Base-by-base conservation (phyloP, 2,329 filamentous ascomycete genomes). In the Fusarium nurragi region DNA sequence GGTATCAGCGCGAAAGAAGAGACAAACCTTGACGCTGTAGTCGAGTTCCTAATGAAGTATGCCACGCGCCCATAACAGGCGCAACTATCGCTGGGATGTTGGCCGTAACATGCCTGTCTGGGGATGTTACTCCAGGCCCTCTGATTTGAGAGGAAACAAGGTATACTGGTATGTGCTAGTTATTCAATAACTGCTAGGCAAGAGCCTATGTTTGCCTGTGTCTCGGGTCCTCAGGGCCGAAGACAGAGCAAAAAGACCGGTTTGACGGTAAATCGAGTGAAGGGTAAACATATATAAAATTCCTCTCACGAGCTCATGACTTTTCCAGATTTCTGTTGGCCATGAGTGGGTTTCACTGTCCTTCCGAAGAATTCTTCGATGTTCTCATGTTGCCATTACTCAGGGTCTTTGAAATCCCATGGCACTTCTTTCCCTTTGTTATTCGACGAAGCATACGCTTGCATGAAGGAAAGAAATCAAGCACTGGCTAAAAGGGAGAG, bases 1-100 rank as follows among this genome's bases (percentile, higher is more conserved):
- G 94, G 94, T 63, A 97, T 99, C 80, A 97, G 94, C 77, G 95
- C 94, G 61, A 98, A 98, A 79, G 94, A 98, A 77, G 95, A 99
- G 81, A 99, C 94, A 56, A 99, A 99, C 80, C 88, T 99, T 67
- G 94, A 99, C 75, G 95, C 94, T 8, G 95, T 99, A 49, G 84
- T 99, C 72, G 92, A 97, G 77, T 99, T 95, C 92, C 83, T 99
- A 76, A 94, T 99, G 77, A 94, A 93, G 70, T 91, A 92, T 77
- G 90, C 93, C 65, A 92, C 85, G 75, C 89, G 89, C 80, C 93
- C 70, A 64, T 72, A 54, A 70, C 45, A 39, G 37, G 43, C 45
- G 46, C 41, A 22, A 55, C 41, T 46, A 45, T 54, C 48, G 45
- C 46, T 47, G 57, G 60, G 23, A 45, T 44, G 28, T 38, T 47